Base-by-base conservation (phyloP, 495 filamentous ascomycete species). In the Neurospora sublineolata region DNA sequence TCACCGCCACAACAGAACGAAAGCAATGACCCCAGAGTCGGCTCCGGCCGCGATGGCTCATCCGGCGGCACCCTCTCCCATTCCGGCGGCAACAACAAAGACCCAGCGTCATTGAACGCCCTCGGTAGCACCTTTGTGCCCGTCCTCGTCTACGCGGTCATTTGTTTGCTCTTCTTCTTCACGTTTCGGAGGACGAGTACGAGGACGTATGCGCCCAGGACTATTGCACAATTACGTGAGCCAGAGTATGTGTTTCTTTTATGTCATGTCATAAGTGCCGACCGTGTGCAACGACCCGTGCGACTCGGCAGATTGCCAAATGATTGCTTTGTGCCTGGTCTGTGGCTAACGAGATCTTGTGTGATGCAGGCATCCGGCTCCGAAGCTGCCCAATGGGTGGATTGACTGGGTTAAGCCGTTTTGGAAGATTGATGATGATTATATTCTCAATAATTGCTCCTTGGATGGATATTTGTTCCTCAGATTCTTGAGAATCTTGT, bases 381-480 rank as follows among this genome's bases (percentile, higher is more conserved):
- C 89, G 12, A 74, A 80, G 30, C 83, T 92, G 1, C 89, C 93
- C 30, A 88, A 85, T 69, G 93, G 92, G 72, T 81, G 89, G 46
- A 80, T 90, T 70, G 83, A 88, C 72, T 92, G 90, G 90, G 81
- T 92, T 39, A 84, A 84, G 27, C 85, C 86, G 4, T 89, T 91
- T 76, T 78, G 87, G 67, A 84, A 83, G 33, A 85, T 92, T 10
- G 83, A 87, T 27, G 89, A 93, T 72, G 85, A 81, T 44, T 87
- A 85, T 74, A 82, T 90, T 4, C 82, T 92, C 41, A 87, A 91
- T 67, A 86, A 90, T 73, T 86, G 87, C 46, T 92, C 90, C 0
- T 80, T 93, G 3, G 92, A 94, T 76, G 87, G 89, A 39, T 96
- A 91, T 77, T 85, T 96, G 38, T 89, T 92, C 77, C 86, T 96